These are phyloP conservation scores for Ciborinia camelliae DNA, from an alignment of 2,329 filamentous ascomycete genomes.

Conservation along the genomic window DNA sequence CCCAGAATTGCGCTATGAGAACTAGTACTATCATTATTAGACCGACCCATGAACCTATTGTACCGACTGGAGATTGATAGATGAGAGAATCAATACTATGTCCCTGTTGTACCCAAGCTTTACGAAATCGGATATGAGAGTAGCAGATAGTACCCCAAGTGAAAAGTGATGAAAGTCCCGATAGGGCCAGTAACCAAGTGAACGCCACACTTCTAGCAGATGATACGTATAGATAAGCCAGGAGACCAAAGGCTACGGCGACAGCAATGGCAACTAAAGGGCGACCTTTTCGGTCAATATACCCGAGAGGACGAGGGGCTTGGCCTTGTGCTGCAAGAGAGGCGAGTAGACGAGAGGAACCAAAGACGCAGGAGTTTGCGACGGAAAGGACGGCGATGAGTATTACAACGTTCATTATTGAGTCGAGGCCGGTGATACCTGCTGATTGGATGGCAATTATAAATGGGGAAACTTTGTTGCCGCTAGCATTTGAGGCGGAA, in stretches of 20 bases:
- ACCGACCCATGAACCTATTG: slow-evolving; percentile 60
- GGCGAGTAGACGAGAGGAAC: slow-evolving; percentile 82
- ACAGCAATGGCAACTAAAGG: slow-evolving; percentile 69
- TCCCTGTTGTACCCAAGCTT: slow-evolving; percentile 65
- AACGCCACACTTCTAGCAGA: slow-evolving; percentile 57
- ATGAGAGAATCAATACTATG: slow-evolving; percentile 60
- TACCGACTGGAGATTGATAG: slow-evolving; percentile 58
- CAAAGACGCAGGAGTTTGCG: slow-evolving; percentile 89
- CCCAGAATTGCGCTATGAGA: slow-evolving; percentile 62
- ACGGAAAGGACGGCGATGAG: slow-evolving; percentile 87
- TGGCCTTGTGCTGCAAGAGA: slow-evolving; percentile 86
- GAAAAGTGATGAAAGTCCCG: slow-evolving; percentile 70
- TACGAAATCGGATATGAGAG: slow-evolving; percentile 85
- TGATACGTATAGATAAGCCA: slow-evolving; percentile 73
- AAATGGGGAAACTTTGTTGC: slow-evolving; percentile 80
- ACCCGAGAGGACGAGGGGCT: slow-evolving; percentile 72
- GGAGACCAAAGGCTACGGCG: slow-evolving; percentile 63
- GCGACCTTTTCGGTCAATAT: slow-evolving; percentile 78
- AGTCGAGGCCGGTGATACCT: slow-evolving; percentile 75
- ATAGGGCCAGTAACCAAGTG: slow-evolving; percentile 75
- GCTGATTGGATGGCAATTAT: slow-evolving; percentile 88
- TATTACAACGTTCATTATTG: slow-evolving; percentile 91
- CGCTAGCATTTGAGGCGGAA: slow-evolving; percentile 49
- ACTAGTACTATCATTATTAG: slow-evolving; percentile 50
- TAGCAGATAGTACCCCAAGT: slow-evolving; percentile 83